Conservation (phyloP, 192 early-diverging fungal genomes). For the Funneliformis mosseae region DNA sequence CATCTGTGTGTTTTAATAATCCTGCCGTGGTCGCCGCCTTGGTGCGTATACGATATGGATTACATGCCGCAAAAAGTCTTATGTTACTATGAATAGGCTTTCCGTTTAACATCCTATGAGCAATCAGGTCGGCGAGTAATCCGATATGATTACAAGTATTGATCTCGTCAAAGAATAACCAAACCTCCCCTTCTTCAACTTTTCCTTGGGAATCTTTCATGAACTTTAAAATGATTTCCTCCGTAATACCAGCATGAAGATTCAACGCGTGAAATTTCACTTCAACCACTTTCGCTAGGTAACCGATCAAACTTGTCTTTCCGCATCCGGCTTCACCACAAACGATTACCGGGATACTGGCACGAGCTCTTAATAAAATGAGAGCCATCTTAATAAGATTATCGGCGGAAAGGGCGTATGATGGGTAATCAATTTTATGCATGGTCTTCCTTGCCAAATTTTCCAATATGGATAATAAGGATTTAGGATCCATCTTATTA, state of each 20-base stretch:
- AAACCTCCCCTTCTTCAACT: background rate
- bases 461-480: constrained; percentile 7
- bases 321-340: constrained; percentile 34
- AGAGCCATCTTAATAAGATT: constrained; percentile 35
- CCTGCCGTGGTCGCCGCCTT: constrained; percentile 7
- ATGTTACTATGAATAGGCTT: constrained; percentile 25
- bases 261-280: constrained; percentile 14
- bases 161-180: constrained; percentile 33
- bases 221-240: background rate
- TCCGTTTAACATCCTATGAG: constrained; percentile 15
- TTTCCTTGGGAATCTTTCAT: background rate
- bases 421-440: background rate
- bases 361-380: constrained; percentile 27
- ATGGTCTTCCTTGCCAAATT: constrained; percentile 15
- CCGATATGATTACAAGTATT: constrained; percentile 31
- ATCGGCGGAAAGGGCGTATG: constrained; percentile 27
- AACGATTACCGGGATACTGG: constrained; percentile 32
- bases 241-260: constrained; percentile 28
- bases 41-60: constrained; percentile 31
- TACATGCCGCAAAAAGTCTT: constrained; percentile 31
- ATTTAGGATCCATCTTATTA: background rate
- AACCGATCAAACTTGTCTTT: constrained; percentile 33
- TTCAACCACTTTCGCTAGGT: constrained; percentile 21
- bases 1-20: background rate
- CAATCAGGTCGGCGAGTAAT: constrained; percentile 20